Evolutionary conservation across 2,329 filamentous ascomycete species (phyloP).

Genomic region (Stagonosporopsis cucurbitacearum): DNA sequence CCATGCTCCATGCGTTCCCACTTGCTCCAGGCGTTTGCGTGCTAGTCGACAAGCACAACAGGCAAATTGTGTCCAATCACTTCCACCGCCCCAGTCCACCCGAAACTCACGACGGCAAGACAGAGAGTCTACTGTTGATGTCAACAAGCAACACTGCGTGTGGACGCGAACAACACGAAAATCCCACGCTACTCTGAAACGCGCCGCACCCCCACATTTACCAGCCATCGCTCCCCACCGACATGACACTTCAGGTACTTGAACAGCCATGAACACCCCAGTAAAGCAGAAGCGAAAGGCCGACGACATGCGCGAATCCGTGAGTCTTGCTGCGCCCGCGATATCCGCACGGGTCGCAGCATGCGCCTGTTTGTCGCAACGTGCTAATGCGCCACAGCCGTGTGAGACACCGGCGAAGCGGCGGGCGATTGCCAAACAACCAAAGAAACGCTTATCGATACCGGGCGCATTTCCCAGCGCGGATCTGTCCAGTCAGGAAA

Average conservation of each 20-base stretch:
- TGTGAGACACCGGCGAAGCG: conserved; percentile 7
- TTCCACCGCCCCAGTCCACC: background rate
- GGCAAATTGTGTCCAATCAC: background rate
- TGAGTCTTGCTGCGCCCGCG: background rate
- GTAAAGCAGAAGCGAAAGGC: conserved; percentile 14
- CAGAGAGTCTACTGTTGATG: conserved; percentile 7
- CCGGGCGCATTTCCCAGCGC: conserved; percentile 17
- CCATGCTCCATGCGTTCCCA: background rate
- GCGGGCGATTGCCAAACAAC: conserved; percentile 14
- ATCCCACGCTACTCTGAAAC: conserved; percentile 19
- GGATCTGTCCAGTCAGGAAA: conserved; percentile 15
- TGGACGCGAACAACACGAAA: conserved; percentile 14
- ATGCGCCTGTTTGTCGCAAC: conserved; percentile 5
- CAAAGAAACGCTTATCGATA: conserved; percentile 22
- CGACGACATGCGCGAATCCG: conserved; percentile 7
- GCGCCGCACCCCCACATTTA: conserved; percentile 16
- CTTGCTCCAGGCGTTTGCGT: background rate
- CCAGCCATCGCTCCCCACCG: conserved; percentile 18
- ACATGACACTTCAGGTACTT: conserved; percentile 5
- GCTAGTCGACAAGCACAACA: background rate
- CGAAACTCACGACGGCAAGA: background rate
- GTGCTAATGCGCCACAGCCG: conserved; percentile 18
- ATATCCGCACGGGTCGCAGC: background rate
- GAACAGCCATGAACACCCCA: conserved; percentile 6
- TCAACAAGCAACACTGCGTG: conserved; percentile 13